phyloP scores from a whole-genome alignment of 2,329 filamentous ascomycete species.

The Verticillium zaregamsianum region DNA sequence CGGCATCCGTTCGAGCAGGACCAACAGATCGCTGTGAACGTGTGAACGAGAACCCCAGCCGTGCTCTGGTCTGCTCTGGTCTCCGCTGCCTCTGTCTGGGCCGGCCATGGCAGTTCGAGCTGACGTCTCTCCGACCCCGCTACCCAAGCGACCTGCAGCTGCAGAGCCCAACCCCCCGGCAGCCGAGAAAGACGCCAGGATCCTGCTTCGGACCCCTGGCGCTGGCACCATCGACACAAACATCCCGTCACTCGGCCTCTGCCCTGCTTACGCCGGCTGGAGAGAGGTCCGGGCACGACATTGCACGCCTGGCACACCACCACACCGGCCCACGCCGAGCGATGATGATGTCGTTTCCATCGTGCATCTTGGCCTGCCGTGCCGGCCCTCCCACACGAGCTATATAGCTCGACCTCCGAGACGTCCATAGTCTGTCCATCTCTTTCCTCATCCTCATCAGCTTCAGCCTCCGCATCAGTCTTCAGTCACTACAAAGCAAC shows the following conservation, averaged over 20 bases:
- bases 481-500: constrained; percentile 1
- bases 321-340: not conserved
- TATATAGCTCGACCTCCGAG: not conserved
- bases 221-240: not conserved
- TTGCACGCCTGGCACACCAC: not conserved
- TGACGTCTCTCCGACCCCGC: not conserved
- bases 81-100: too few relatives aligned
- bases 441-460: not conserved
- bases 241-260: not conserved
- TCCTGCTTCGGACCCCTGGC: not conserved
- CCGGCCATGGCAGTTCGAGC: not conserved
- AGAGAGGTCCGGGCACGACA: not conserved
- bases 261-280: not conserved
- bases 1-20: too few relatives aligned
- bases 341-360: not conserved
- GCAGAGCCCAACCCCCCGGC: not conserved
- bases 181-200: not conserved
- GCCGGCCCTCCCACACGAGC: not conserved
- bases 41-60: not conserved
- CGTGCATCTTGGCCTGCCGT: not conserved
- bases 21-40: not conserved
- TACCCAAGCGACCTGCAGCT: not conserved
- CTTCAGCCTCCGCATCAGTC: not conserved
- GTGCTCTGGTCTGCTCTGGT: not conserved
- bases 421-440: too few relatives aligned